Conservation (phyloP, 208 protist species). For the Leishmania amazonensis region DNA sequence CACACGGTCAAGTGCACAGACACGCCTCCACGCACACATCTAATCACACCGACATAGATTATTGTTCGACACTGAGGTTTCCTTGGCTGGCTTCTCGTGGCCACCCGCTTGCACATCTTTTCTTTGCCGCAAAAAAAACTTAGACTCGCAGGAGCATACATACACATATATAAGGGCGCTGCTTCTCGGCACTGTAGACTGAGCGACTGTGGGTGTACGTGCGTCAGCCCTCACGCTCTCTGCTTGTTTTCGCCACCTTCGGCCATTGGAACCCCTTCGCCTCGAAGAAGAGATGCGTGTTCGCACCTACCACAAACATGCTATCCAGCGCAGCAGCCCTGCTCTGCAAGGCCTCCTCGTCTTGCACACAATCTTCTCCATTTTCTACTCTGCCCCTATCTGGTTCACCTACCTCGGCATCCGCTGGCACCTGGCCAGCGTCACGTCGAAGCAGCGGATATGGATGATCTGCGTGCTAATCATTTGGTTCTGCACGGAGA, state of each 20-base stretch:
- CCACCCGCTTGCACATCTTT: neutral
- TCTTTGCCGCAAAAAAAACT: neutral
- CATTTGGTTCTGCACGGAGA: slow-evolving; percentile 56
- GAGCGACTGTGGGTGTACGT: neutral
- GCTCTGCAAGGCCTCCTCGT: slow-evolving; percentile 50
- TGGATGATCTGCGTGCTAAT: slow-evolving; percentile 55
- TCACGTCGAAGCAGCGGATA: slow-evolving; percentile 24
- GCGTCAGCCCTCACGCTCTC: neutral
- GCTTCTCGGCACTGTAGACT: neutral
- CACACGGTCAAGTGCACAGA: neutral
- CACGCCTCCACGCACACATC: neutral
- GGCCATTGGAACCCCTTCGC: too few species aligned
- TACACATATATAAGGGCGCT: neutral
- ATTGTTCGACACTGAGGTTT: neutral
- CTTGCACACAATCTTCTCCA: slow-evolving; percentile 49
- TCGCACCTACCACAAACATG: slow-evolving; percentile 63
- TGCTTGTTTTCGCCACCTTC: neutral
- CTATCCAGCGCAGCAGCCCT: slow-evolving; percentile 54
- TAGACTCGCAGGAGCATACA: neutral
- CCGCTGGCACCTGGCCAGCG: slow-evolving; percentile 28
- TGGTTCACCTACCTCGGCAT: slow-evolving; percentile 47
- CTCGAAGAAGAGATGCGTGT: slow-evolving; percentile 48
- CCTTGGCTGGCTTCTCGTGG: neutral
- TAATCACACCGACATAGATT: neutral
- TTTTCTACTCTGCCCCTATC: slow-evolving; percentile 60